Evolutionary conservation across 331 rosid genomes (phyloP), one percentile per base, ranked within the genome.

Genomic region (Spiraea crenata): DNA sequence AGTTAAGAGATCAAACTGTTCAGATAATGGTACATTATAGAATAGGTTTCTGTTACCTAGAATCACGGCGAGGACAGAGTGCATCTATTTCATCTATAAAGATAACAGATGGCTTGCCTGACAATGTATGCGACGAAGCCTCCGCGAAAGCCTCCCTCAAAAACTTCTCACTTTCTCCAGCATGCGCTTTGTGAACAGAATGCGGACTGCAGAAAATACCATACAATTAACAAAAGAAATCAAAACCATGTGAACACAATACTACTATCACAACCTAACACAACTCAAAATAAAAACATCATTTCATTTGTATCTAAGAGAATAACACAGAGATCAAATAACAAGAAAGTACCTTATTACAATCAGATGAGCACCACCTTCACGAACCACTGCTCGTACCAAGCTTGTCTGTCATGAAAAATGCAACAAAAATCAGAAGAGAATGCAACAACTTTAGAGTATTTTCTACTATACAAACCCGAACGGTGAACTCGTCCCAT

Each of bases 51-150:
- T 72, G 45, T 48, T 84, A 91, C 99, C 82, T 91, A 61, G 89
- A 91, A 81, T 86, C 82, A 72, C 88, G 93, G 42, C 86, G 93
- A 70, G 96, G 90, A 77, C 97, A 95, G 34, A 95, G 85, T 61
- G 87, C 91, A 79, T 95, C 99, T 72, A 91, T 83, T 85, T 89
- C 96, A 82, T 95, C 97, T 17, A 91, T 89, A 74, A 91, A 95
- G 66, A 95, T 77, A 71, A 91, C 92, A 0, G 97, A 81, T 14
- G 90, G 77, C 76, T 86, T 89, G 80, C 92, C 88, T 66, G 59
- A 72, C 62, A 76, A 72, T 56, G 85, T 60, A 70, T 79, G 92
- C 38, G 93, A 79, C 7, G 87, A 74, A 61, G 99, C 96, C 86
- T 82, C 81, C 2, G 87, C 72, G 71, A 95, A 95, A 41, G 99